Evolutionary conservation across 176 grass and related monocot species (phyloP).

Genomic region (Eragrostis curvula): DNA sequence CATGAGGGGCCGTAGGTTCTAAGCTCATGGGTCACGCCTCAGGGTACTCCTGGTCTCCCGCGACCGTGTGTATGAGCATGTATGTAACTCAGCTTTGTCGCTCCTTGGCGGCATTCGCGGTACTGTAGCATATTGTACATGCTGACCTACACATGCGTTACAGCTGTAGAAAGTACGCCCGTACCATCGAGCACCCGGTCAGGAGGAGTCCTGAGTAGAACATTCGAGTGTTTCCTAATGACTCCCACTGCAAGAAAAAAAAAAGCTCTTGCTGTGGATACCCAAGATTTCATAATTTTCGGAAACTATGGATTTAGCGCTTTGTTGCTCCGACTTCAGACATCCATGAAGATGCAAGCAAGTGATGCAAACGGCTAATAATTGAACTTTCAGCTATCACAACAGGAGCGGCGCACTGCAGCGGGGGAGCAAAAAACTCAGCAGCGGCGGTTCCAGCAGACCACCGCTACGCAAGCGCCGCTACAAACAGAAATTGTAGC

Average conservation of each 20-base stretch:
- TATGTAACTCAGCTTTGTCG: background rate
- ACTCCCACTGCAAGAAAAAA: background rate
- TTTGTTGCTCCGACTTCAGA: too few species aligned
- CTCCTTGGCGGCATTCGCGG: background rate
- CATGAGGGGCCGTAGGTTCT: too few species aligned
- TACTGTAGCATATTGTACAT: slow-evolving; percentile 13
- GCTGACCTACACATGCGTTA: background rate
- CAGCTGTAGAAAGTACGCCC: background rate
- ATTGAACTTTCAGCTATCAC: too few species aligned
- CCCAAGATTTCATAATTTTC: background rate
- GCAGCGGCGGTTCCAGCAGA: too few species aligned
- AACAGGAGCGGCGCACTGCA: too few species aligned
- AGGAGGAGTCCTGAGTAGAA: background rate
- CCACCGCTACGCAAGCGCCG: too few species aligned
- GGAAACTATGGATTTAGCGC: too few species aligned
- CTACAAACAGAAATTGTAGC: too few species aligned
- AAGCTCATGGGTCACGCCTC: background rate
- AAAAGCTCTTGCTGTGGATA: background rate
- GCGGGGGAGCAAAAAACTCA: too few species aligned
- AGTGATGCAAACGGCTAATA: too few species aligned
- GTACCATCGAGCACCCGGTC: background rate
- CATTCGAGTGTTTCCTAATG: background rate
- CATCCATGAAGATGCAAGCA: too few species aligned
- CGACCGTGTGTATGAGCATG: background rate
- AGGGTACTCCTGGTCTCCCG: background rate